Evolutionary conservation across 805 yeast genomes (phyloP), one percentile per base, ranked within the genome.

Genomic region (Metschnikowia colocasiae): DNA sequence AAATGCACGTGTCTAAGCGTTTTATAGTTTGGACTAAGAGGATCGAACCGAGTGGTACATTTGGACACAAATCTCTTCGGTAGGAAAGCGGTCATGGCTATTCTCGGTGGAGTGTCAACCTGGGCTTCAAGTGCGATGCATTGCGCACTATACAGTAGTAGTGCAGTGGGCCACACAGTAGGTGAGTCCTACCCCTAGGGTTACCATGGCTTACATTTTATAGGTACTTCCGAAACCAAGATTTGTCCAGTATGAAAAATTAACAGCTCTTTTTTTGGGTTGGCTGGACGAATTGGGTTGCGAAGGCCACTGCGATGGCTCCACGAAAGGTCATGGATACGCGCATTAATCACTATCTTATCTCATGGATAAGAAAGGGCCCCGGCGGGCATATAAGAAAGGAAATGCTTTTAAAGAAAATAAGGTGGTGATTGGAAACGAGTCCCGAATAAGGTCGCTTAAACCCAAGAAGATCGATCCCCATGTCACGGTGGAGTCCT

Each of bases 401-500:
- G 32, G 49, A 12, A 39, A 26, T 18, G 40, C 33, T 20, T 49
- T 53, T 27, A 54, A 54, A 25, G 50, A 46, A 15, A 51, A 32
- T 34, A 54, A 51, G 26, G 55, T 47, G 15, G 48, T 46, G 18
- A 46, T 51, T 20, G 43, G 48, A 9, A 41, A 37, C 9, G 53
- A 49, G 20, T 25, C 32, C 2, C 29, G 29, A n/a, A 27, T 35
- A 10, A 35, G 45, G n/a, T 15, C 47, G 3, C 33, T 27, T n/a
- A 25, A 33, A 13, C 44, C 42, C 18, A 50, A 43, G 43, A 50
- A 39, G 26, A 43, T 38, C 32, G 56, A 51, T n/a, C 52, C 58
- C 19, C 23, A 80, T 65, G 46, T 73, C 71, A 26, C 68, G 54
- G 25, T 80, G 67, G 45, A 80, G 61, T 83, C 84, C 75, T 34